phyloP scores from a whole-genome alignment of 2,329 filamentous ascomycete species.

The Fusarium sterilihyphosum region DNA sequence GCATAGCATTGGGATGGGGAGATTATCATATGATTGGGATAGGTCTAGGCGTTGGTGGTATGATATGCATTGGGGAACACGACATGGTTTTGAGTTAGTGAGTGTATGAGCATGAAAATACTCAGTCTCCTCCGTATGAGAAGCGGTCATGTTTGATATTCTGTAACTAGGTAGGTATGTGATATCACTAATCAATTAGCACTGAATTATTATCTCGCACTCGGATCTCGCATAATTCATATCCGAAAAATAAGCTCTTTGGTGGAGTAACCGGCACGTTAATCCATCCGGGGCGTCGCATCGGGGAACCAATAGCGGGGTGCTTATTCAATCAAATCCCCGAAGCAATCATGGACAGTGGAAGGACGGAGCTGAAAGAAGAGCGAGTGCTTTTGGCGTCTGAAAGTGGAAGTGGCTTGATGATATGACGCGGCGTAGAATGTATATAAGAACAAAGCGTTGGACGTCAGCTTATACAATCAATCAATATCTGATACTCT shows the following conservation, averaged over 20 bases:
- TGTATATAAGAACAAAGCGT: slow-evolving; percentile 1
- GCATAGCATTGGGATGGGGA: slow-evolving; percentile 10
- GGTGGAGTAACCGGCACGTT: slow-evolving; percentile 26
- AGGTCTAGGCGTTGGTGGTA: slow-evolving; percentile 28
- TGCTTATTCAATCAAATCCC: slow-evolving; percentile 34
- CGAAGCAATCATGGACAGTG: slow-evolving; percentile 7
- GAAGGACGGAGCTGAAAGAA: slow-evolving; percentile 7
- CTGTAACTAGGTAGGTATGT: neutral
- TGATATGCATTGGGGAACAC: slow-evolving; percentile 2
- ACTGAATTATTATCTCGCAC: slow-evolving; percentile 9
- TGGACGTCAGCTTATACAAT: neutral
- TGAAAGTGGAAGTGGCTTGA: slow-evolving; percentile 24
- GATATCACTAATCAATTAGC: neutral
- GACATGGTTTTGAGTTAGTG: neutral
- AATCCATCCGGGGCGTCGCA: slow-evolving; percentile 24
- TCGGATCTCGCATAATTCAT: slow-evolving; percentile 6
- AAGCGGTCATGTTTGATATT: neutral
- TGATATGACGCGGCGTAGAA: slow-evolving; percentile 24
- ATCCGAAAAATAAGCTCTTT: neutral
- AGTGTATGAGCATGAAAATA: neutral
- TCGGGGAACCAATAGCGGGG: slow-evolving; percentile 25
- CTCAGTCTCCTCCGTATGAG: neutral
- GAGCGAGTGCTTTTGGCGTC: slow-evolving; percentile 9
- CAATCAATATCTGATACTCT: neutral
- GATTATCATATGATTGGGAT: slow-evolving; percentile 21